Percentiles rank a stretch among this genome's conserved stretches.
These are phyloP conservation scores for Macadamia integrifolia DNA, from an alignment of 164 flowering plant species.

Conservation along the genomic window DNA sequence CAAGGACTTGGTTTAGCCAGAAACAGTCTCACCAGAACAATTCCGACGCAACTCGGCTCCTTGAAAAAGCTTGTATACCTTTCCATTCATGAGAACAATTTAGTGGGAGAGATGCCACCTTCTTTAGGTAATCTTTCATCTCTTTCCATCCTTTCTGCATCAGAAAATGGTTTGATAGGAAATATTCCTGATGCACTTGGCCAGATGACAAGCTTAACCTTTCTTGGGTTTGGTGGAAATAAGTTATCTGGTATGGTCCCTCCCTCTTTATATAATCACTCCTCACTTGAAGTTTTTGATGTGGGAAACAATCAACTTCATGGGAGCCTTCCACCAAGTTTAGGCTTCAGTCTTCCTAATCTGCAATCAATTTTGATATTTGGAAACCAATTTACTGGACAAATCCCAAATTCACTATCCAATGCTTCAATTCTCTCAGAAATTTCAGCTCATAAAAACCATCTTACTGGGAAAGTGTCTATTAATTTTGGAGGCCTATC, in stretches of 20 bases:
- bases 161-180: background rate
- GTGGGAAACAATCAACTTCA: background rate
- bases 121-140: constrained; percentile 3
- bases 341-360: background rate
- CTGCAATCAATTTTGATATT: background rate
- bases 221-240: no score
- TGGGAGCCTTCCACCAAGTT: background rate
- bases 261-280: background rate
- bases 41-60: background rate
- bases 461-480: background rate
- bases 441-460: background rate
- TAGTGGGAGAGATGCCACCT: constrained; percentile 1
- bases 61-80: background rate
- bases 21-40: background rate
- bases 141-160: background rate
- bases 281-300: background rate
- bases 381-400: background rate
- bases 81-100: background rate
- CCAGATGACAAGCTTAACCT: no score
- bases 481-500: background rate
- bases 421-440: background rate
- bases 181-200: background rate
- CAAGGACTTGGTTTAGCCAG: no score
- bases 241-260: no score
- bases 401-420: background rate